phyloP scores from a whole-genome alignment of 208 protist species.

The Trypanosoma cruzi region DNA sequence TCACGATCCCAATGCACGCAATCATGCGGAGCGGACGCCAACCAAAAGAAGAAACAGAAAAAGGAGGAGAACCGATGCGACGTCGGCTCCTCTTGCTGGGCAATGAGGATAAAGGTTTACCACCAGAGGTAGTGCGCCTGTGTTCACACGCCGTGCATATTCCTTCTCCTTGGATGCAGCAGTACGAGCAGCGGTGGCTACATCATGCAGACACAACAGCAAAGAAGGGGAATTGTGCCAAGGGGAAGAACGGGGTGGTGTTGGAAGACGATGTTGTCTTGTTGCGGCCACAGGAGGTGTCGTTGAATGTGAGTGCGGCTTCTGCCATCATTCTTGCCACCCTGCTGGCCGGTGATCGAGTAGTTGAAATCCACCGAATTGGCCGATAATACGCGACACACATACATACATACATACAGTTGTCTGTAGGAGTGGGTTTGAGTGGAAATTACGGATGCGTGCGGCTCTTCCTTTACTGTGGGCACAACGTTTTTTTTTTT shows the following conservation, averaged over 20 bases:
- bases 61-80: background rate
- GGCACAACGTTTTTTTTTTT: too few relatives aligned
- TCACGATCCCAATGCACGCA: slow-evolving; percentile 4
- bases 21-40: background rate
- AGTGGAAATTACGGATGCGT: too few relatives aligned
- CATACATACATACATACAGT: too few relatives aligned
- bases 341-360: slow-evolving; percentile 30
- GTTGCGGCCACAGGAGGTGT: slow-evolving; percentile 54
- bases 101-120: slow-evolving; percentile 74
- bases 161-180: slow-evolving; percentile 42
- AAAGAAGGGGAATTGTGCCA: background rate
- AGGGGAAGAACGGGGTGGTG: slow-evolving; percentile 5
- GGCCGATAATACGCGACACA: too few relatives aligned
- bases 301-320: slow-evolving; percentile 83
- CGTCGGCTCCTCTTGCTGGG: slow-evolving; percentile 68
- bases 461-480: too few relatives aligned
- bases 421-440: too few relatives aligned
- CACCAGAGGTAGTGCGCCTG: slow-evolving; percentile 36
- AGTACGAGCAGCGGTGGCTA: slow-evolving; percentile 21
- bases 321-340: slow-evolving; percentile 60
- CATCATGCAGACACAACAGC: too few relatives aligned
- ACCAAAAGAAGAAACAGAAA: slow-evolving; percentile 3
- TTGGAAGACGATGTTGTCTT: slow-evolving; percentile 21
- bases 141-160: slow-evolving; percentile 72
- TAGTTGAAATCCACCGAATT: slow-evolving; percentile 6